phyloP scores from a whole-genome alignment of 2,329 filamentous ascomycete genomes.

The Chaetomiaceae sp. region DNA sequence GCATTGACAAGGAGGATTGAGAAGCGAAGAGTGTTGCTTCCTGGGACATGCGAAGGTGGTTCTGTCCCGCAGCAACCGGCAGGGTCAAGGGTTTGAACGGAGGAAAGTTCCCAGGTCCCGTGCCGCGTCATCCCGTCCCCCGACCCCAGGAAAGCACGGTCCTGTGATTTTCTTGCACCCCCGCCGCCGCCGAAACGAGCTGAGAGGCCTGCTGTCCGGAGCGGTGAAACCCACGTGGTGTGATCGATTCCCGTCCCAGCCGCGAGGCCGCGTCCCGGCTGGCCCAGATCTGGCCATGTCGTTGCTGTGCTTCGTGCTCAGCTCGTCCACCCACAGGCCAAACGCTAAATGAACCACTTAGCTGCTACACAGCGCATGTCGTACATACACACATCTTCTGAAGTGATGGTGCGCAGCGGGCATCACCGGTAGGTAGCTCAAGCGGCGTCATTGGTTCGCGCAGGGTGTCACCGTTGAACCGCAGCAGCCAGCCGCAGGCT shows the following conservation, averaged over 20 bases:
- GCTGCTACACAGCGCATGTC: no score
- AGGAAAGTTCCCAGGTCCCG: conserved; percentile 15
- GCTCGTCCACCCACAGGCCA: conserved; percentile 2
- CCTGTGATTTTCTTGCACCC: background rate
- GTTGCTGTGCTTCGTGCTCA: background rate
- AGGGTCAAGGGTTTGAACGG: conserved; percentile 6
- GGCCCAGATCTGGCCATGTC: background rate
- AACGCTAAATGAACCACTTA: no score
- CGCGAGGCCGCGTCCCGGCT: background rate
- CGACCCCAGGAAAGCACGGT: background rate
- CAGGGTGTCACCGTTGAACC: no score
- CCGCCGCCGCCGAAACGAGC: background rate
- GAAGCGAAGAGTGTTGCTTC: background rate
- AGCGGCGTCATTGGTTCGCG: background rate
- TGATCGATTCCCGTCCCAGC: background rate
- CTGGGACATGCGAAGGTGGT: no score
- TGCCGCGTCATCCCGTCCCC: conserved; percentile 10
- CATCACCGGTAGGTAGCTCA: background rate
- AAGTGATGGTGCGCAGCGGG: no score
- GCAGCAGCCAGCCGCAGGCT: conserved; percentile 6
- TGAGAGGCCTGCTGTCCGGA: background rate
- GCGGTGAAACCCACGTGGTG: background rate
- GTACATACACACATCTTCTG: background rate
- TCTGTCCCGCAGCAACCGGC: no score
- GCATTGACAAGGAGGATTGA: no score